phyloP scores from a whole-genome alignment of 768 basidiomycete genomes.

The Psilocybe sp. region DNA sequence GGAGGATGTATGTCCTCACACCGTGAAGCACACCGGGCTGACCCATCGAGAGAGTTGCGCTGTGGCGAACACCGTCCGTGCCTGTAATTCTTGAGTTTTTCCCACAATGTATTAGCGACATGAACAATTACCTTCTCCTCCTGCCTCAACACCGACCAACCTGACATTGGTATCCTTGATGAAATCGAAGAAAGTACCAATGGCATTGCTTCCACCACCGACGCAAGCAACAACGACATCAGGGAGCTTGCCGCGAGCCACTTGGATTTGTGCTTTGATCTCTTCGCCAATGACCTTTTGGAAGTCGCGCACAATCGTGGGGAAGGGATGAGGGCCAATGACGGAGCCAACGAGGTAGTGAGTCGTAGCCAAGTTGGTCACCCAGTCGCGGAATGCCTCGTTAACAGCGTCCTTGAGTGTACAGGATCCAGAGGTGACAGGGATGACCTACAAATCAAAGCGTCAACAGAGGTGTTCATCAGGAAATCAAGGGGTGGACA shows the following conservation, averaged over 20 bases:
- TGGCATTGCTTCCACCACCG: conserved; percentile 96
- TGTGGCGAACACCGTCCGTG: conserved; percentile 80
- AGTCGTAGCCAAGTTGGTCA: conserved; percentile 89
- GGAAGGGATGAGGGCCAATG: conserved; percentile 98
- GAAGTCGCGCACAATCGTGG: conserved; percentile 98
- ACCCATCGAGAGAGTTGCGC: conserved; percentile 90
- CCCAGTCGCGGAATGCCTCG: conserved; percentile 98
- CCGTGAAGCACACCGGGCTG: conserved; percentile 95
- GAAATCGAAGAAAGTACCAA: conserved; percentile 97
- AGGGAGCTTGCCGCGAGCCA: conserved; percentile 78
- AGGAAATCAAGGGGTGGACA: background rate
- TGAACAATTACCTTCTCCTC: conserved; percentile 75
- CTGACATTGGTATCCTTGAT: conserved; percentile 84
- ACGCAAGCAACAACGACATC: conserved; percentile 96
- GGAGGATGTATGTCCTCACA: conserved; percentile 92
- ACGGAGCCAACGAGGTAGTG: conserved; percentile 97
- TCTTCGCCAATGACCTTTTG: conserved; percentile 93
- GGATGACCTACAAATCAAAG: conserved; percentile 63
- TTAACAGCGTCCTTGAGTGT: conserved; percentile 99
- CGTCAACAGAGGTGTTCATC: background rate
- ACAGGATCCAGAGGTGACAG: conserved; percentile 89
- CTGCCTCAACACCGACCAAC: conserved; percentile 94
- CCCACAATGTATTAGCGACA: background rate
- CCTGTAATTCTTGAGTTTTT: conserved; percentile 39
- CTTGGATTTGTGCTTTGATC: conserved; percentile 84